A percentile compares a stretch with the other conserved stretches of the same genome.
These are phyloP conservation scores for Monilinia fructicola DNA, from an alignment of 2,329 filamentous ascomycete genomes.

Conservation along the genomic window DNA sequence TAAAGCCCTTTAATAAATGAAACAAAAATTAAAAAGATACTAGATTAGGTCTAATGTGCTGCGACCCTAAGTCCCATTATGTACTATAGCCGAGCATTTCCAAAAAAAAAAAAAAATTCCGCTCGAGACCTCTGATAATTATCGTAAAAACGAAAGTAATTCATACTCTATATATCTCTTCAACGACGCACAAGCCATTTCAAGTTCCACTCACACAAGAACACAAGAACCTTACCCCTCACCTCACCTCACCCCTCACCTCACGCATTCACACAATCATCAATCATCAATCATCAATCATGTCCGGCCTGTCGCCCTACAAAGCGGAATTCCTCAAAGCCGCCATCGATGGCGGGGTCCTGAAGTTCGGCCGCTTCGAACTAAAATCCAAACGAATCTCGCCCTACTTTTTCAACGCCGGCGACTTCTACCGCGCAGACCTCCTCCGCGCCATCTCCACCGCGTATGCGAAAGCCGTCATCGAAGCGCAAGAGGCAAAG, in stretches of 20 bases:
- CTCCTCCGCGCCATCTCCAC: slow-evolving; percentile 75
- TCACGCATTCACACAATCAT: neutral
- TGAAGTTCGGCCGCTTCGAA: slow-evolving; percentile 81
- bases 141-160: no score
- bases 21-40: no score
- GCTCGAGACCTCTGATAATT: no score
- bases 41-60: no score
- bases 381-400: slow-evolving; percentile 90
- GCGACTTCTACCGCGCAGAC: slow-evolving; percentile 79
- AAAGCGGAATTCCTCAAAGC: slow-evolving; percentile 73
- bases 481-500: slow-evolving; percentile 44
- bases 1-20: no score
- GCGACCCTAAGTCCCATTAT: no score
- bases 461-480: slow-evolving; percentile 73
- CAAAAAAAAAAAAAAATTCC: no score
- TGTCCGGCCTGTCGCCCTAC: slow-evolving; percentile 53
- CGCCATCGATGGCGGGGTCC: slow-evolving; percentile 65
- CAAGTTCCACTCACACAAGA: neutral
- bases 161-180: no score
- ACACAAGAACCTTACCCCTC: no score
- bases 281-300: slow-evolving; percentile 17
- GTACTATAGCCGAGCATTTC: no score
- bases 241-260: neutral
- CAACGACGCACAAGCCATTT: neutral
- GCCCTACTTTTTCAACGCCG: slow-evolving; percentile 98